Conservation (phyloP, 2,329 filamentous ascomycete genomes). For the Ophiostoma ips region DNA sequence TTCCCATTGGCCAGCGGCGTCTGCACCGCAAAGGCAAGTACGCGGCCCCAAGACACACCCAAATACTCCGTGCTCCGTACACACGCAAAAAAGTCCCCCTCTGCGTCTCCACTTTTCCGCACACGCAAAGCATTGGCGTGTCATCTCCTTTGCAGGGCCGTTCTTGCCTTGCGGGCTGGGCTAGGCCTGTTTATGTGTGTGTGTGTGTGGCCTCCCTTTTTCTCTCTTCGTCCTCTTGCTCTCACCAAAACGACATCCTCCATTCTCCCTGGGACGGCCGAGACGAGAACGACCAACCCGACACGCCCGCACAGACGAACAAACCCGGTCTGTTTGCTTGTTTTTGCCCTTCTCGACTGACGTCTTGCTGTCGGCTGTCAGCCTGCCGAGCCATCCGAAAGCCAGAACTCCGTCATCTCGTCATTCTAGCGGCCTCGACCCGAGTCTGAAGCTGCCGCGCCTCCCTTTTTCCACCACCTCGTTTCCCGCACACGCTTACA, state of each 20-base stretch:
- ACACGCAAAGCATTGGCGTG: slow-evolving; percentile 3
- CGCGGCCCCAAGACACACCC: too few relatives aligned
- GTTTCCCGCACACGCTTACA: too few relatives aligned
- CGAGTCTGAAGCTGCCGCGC: not conserved
- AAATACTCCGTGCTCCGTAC: not conserved
- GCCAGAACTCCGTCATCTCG: not conserved
- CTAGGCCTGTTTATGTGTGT: not conserved
- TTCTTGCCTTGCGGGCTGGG: too few relatives aligned
- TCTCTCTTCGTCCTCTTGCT: not conserved
- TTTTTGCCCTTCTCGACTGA: not conserved
- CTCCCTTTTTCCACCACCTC: not conserved
- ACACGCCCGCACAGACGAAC: not conserved
- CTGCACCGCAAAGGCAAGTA: too few relatives aligned
- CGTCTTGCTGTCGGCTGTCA: not conserved
- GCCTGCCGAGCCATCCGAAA: slow-evolving; percentile 4
- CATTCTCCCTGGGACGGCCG: slow-evolving; percentile 1
- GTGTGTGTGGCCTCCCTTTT: not conserved
- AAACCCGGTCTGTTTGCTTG: not conserved
- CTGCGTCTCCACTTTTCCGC: slow-evolving; percentile 4
- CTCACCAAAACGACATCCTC: not conserved
- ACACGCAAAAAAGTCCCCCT: not conserved
- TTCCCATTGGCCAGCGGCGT: too few relatives aligned
- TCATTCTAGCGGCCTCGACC: not conserved
- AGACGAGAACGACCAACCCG: not conserved
- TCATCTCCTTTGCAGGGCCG: slow-evolving; percentile 4